Percentiles rank a stretch among this genome's conserved stretches.
phyloP scores from a whole-genome alignment of 306 rosid species.

The Dalbergia oliveri region DNA sequence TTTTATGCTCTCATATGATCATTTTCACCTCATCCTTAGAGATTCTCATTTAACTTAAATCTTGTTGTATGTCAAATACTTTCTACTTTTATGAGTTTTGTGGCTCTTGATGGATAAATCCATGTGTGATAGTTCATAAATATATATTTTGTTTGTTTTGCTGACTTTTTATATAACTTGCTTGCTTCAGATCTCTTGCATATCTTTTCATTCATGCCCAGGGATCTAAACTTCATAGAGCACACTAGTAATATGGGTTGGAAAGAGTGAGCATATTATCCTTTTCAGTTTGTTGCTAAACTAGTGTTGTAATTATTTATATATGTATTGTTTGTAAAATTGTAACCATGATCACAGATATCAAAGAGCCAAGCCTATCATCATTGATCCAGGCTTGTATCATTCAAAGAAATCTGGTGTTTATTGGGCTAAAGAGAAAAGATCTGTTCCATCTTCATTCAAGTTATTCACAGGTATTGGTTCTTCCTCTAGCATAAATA shows the following conservation, averaged over 20 bases:
- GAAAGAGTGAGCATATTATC: slow-evolving; percentile 81
- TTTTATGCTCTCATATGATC: slow-evolving; percentile 19
- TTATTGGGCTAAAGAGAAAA: slow-evolving; percentile 92
- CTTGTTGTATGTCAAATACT: not conserved
- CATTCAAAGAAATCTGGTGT: slow-evolving; percentile 85
- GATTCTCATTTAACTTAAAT: slow-evolving; percentile 7
- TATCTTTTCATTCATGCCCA: slow-evolving; percentile 86
- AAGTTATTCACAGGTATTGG: slow-evolving; percentile 81
- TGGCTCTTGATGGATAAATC: slow-evolving; percentile 4
- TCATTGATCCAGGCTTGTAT: slow-evolving; percentile 88
- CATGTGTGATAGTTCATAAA: slow-evolving; percentile 22
- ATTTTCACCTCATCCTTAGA: not conserved
- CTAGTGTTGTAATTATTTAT: not conserved
- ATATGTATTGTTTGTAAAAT: slow-evolving; percentile 20
- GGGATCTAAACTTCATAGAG: slow-evolving; percentile 85
- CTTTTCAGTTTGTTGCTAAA: slow-evolving; percentile 33
- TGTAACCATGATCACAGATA: slow-evolving; percentile 52
- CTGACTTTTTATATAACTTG: slow-evolving; percentile 45
- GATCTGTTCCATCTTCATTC: slow-evolving; percentile 87
- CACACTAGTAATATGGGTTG: slow-evolving; percentile 91
- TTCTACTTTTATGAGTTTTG: slow-evolving; percentile 6
- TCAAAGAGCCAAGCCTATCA: slow-evolving; percentile 84
- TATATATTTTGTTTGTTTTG: slow-evolving; percentile 25
- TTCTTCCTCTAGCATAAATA: slow-evolving; percentile 16
- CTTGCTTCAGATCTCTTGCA: slow-evolving; percentile 79